phyloP scores from a whole-genome alignment of 345 rosid genomes.

The Hevea brasiliensis region DNA sequence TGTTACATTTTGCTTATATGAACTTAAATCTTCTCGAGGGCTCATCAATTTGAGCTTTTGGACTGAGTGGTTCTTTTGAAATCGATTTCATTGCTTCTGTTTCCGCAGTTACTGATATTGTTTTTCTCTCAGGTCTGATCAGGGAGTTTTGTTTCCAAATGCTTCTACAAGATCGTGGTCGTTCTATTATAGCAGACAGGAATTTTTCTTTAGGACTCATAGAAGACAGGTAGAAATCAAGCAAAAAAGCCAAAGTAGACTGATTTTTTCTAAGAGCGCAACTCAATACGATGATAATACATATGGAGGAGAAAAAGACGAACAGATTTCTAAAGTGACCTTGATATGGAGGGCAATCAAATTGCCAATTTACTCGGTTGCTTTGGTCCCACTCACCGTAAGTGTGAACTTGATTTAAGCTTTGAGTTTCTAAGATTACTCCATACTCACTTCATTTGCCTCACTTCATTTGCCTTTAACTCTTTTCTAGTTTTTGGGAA shows the following conservation, averaged over 20 bases:
- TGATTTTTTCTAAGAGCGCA: constrained; percentile 23
- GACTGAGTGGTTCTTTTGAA: too few relatives aligned
- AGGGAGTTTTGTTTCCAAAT: constrained; percentile 13
- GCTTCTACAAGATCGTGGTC: constrained; percentile 15
- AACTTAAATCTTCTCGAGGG: too few relatives aligned
- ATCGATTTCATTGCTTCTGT: not conserved
- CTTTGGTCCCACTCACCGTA: constrained; percentile 81
- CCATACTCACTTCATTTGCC: too few relatives aligned
- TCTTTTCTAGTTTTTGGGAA: not conserved
- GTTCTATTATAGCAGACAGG: constrained; percentile 14
- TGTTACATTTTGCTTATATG: too few relatives aligned
- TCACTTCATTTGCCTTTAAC: not conserved
- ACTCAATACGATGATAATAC: constrained; percentile 6
- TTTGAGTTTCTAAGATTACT: constrained; percentile 1
- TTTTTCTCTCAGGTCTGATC: constrained; percentile 29
- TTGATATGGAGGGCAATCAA: constrained; percentile 93
- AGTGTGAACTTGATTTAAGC: not conserved
- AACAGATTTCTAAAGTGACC: constrained; percentile 46
- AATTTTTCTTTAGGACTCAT: not conserved
- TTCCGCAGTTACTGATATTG: not conserved
- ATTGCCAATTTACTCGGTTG: constrained; percentile 82
- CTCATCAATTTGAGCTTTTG: too few relatives aligned
- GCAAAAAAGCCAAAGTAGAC: not conserved
- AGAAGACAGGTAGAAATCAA: constrained; percentile 14
- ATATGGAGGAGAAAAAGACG: constrained; percentile 34